Conservation (phyloP, 208 protist species). For the Acanthamoeba castellanii region DNA sequence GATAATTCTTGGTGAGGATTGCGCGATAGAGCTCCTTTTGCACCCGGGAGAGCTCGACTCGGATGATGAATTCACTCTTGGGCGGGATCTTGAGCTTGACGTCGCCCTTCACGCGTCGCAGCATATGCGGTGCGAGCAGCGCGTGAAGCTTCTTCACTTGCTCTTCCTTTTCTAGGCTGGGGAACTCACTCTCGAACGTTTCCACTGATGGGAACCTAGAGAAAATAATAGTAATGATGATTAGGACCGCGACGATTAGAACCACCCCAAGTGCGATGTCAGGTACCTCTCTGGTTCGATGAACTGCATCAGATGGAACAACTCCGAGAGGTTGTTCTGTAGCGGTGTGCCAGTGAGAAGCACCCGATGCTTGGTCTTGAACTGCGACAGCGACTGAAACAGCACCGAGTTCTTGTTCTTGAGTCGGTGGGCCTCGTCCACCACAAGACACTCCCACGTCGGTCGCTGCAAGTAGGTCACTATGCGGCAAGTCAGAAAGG, state of each 20-base stretch:
- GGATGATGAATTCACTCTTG: conserved; percentile 88
- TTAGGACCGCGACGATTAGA: not conserved
- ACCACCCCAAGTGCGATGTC: not conserved
- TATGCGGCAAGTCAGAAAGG: not conserved
- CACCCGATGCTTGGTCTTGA: conserved; percentile 86
- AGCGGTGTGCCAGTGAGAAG: conserved; percentile 92
- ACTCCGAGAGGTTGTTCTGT: conserved; percentile 90
- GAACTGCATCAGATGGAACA: conserved; percentile 93
- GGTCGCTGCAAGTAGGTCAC: conserved; percentile 61
- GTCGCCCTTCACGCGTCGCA: conserved; percentile 91
- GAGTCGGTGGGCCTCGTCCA: conserved; percentile 94
- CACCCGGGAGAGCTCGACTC: conserved; percentile 79
- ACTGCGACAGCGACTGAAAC: conserved; percentile 84
- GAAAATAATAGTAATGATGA: too few relatives aligned
- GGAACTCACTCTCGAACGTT: conserved; percentile 68
- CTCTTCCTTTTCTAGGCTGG: conserved; percentile 67
- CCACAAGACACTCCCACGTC: conserved; percentile 80
- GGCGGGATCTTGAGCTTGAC: conserved; percentile 88
- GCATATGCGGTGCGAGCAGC: conserved; percentile 86
- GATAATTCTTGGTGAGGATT: conserved; percentile 91
- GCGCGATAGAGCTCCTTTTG: conserved; percentile 91
- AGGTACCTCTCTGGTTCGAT: conserved; percentile 64
- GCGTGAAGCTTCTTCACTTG: conserved; percentile 69
- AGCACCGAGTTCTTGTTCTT: conserved; percentile 92
- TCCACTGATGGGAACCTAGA: conserved; percentile 58